Evolutionary conservation across 2,329 filamentous ascomycete species (phyloP).

Genomic region (Aspergillus sp.): DNA sequence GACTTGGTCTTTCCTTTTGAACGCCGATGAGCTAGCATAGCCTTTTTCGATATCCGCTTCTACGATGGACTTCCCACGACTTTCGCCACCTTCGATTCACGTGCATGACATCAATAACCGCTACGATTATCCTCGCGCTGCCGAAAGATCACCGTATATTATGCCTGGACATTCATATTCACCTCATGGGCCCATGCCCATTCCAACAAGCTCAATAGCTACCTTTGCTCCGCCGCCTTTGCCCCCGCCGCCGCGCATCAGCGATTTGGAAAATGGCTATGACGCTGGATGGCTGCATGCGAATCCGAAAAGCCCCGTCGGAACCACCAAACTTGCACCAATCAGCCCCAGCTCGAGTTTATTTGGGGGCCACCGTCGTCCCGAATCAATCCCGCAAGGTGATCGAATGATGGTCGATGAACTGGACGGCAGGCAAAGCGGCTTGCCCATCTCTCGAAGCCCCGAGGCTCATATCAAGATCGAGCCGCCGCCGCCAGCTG

Average conservation of each 20-base stretch:
- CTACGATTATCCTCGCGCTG: conserved; percentile 32
- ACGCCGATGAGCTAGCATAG: conserved; percentile 16
- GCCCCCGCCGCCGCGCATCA: conserved; percentile 63
- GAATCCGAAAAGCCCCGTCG: conserved; percentile 52
- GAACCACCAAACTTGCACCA: conserved; percentile 48
- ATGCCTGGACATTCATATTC: conserved; percentile 43
- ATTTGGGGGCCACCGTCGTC: conserved; percentile 44
- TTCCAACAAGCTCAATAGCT: conserved; percentile 55
- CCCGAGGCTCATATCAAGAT: conserved; percentile 36
- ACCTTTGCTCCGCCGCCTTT: conserved; percentile 59
- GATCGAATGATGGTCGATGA: conserved; percentile 41
- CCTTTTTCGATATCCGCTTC: conserved; percentile 22
- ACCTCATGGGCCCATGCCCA: conserved; percentile 59
- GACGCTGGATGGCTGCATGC: conserved; percentile 65
- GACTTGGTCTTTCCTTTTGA: not conserved
- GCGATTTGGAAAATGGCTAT: conserved; percentile 55
- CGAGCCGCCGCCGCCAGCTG: conserved; percentile 32
- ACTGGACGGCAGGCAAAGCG: conserved; percentile 32
- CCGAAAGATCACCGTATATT: conserved; percentile 38
- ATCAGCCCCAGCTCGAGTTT: conserved; percentile 53
- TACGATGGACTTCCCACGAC: conserved; percentile 48
- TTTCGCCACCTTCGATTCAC: conserved; percentile 43
- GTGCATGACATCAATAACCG: conserved; percentile 41
- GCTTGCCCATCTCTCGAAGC: conserved; percentile 29
- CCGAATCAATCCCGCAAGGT: conserved; percentile 30